Evolutionary conservation across 257 asterid species (phyloP).

Genomic region (Solanum pinnatisectum): DNA sequence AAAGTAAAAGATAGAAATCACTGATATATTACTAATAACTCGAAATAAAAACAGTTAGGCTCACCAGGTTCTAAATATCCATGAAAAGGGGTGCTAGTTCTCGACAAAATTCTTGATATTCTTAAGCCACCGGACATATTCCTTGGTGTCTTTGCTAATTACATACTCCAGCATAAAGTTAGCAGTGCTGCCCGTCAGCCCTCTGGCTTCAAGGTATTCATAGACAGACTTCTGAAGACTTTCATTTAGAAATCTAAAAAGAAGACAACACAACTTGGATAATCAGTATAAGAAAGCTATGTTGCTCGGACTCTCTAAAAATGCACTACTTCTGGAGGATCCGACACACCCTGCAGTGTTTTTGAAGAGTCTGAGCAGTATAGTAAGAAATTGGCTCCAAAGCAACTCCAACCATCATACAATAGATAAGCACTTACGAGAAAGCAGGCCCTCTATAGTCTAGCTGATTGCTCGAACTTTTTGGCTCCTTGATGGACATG

Average conservation of each 20-base stretch:
- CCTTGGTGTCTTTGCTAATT: slow-evolving; percentile 13
- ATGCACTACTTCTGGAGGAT: neutral
- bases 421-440: neutral
- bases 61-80: neutral
- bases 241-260: neutral
- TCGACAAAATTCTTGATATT: neutral
- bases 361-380: neutral
- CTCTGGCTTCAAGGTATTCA: slow-evolving; percentile 17
- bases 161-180: slow-evolving; percentile 12
- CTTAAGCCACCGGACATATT: slow-evolving; percentile 13
- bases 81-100: neutral
- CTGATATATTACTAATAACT: neutral
- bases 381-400: neutral
- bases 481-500: neutral
- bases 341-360: neutral
- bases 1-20: neutral
- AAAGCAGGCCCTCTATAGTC: neutral
- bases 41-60: neutral
- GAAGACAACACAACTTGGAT: neutral
- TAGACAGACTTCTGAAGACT: neutral
- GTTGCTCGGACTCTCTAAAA: neutral
- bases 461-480: neutral
- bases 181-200: slow-evolving; percentile 8
- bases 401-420: neutral
- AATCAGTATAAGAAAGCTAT: neutral